Evolutionary conservation across 2,329 filamentous ascomycete genomes (phyloP), one percentile per base, ranked within the genome.

Genomic region (Fusarium nelsonii): DNA sequence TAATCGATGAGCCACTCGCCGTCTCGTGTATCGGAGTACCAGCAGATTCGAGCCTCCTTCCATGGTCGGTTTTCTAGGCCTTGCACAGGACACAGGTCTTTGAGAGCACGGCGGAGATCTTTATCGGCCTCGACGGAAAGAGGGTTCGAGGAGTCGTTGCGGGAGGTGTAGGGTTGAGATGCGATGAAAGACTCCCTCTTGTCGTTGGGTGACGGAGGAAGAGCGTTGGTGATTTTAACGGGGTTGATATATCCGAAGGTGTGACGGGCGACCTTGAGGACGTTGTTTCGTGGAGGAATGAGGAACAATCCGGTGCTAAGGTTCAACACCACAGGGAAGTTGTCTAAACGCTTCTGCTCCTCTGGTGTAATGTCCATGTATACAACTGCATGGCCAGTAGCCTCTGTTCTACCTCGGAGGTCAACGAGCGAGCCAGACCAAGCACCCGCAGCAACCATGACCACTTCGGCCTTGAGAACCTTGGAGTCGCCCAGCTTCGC

Each of bases 381-480:
- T 14, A 87, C 91, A 28, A 98, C 77, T 1, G 88, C 87, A 74
- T 98, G 95, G 15, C 93, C 95, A 0, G 93, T 97, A 4, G 94
- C 92, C 68, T 91, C 87, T 39, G 90, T 90, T 44, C 92, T 87
- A 28, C 93, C 92, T 46, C 90, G 84, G 1, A 97, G 83, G 78
- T 97, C 92, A 58, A 97, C 81, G 23, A 97, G 84, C 2, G 87
- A 85, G 4, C 90, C 87, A 3, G 92, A 93, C 94, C 95, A 98
- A 6, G 95, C 94, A 16, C 95, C 95, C 0, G 94, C 90, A 0
- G 95, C 94, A 4, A 97, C 84, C 57, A 97, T 84, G 34, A 92
- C 90, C 9, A 97, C 84, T 61, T 93, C 91, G 3, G 91, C 92
- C 6, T 79, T 81, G 8, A 81, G 65, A 8, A 83, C 23, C 83